A percentile compares a stretch with the other conserved stretches of the same genome.
Conservation (phyloP, 345 rosid genomes). For the Psidium friedrichsthalianum region DNA sequence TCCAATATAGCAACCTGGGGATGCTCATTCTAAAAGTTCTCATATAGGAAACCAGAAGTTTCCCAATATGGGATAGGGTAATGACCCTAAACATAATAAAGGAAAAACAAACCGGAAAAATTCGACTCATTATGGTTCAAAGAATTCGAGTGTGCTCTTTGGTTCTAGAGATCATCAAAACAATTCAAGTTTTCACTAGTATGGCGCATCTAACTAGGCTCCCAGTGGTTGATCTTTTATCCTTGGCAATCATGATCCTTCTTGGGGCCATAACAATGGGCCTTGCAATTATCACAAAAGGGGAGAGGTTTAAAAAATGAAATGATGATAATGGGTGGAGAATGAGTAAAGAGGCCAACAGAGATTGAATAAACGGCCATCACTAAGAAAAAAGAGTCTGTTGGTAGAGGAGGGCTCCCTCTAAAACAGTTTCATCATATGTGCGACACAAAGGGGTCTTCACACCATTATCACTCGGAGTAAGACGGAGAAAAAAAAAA, state of each 20-base stretch:
- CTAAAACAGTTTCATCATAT: no score
- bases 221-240: neutral
- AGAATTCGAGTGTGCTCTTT: neutral
- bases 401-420: no score
- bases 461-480: no score
- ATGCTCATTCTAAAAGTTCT: conserved; percentile 1
- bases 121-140: conserved; percentile 4
- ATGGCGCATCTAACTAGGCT: conserved; percentile 1
- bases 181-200: conserved; percentile 8
- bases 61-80: conserved; percentile 1
- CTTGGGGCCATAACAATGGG: conserved; percentile 9
- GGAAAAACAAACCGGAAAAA: conserved; percentile 10
- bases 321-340: no score
- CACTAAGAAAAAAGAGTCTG: no score
- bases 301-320: no score
- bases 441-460: no score
- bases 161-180: conserved; percentile 10
- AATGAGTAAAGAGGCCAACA: no score
- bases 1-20: conserved; percentile 6
- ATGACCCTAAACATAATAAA: conserved; percentile 11
- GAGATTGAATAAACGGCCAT: no score
- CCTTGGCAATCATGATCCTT: conserved; percentile 12
- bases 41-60: conserved; percentile 11
- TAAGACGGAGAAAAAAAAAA: neutral
- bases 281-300: no score